Base-by-base conservation (phyloP, 2,329 filamentous ascomycete genomes). In the Exophiala aquamarina region DNA sequence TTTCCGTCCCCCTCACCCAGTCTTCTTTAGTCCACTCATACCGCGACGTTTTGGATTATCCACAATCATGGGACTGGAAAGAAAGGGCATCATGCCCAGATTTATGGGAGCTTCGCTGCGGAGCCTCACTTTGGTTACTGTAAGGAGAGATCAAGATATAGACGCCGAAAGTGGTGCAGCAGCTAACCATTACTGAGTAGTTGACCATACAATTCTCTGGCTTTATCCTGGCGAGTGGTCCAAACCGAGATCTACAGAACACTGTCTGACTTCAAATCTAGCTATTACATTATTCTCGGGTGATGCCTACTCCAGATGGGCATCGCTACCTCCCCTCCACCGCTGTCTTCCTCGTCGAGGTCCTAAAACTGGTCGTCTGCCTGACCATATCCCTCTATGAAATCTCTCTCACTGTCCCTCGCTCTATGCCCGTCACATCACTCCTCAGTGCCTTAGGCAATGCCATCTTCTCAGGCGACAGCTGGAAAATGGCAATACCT, bases 251-350 rank as follows among this genome's bases (percentile, higher is more conserved):
- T 18, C 11, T 14, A 10, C 20, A 20, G 37, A n/a, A 11, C 15
- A 23, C 19, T 26, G 14, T 49, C 45, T 59, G 26, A 55, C 48
- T 5, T 18, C 11, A 39, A 60, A 6, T 13, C 29, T 62, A 92
- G 88, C 79, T 96, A 46, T 87, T 95, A 78, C 92, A 96, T 72
- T 95, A 97, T 69, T 95, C 91, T 21, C 83, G 91, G 56, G 83
- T 94, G 51, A 96, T 96, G 91, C 87, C 90, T n/a, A 78, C 84
- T 8, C 76, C 80, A 8, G 83, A 85, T 64, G 88, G 89, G 57
- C 88, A 91, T 63, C 85, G 91, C 65, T 97, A 96, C 69, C 89
- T 93, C 60, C 85, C 92, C 31, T 96, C 91, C 33, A 97, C 93
- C 8, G 91, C 92, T 34, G 89, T 98, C 44, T 89, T 97, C 65